phyloP scores from a whole-genome alignment of 306 rosid species.

The Macrotyloma uniflorum region DNA sequence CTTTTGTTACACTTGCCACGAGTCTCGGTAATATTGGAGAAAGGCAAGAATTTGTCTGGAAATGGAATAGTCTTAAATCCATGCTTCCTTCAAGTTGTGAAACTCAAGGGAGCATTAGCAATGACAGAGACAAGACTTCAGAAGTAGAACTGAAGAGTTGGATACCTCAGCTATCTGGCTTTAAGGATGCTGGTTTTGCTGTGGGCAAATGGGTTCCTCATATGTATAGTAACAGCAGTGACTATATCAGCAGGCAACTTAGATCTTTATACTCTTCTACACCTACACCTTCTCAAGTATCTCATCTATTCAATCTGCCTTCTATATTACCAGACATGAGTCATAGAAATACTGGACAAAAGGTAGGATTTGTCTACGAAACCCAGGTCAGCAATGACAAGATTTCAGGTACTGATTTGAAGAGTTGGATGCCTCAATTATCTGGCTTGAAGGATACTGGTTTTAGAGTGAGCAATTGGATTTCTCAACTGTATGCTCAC shows the following conservation, averaged over 20 bases:
- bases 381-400: constrained; percentile 44
- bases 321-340: constrained; percentile 68
- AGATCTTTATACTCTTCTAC: constrained; percentile 6
- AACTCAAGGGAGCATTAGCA: constrained; percentile 39
- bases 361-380: constrained; percentile 50
- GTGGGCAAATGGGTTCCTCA: constrained; percentile 30
- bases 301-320: constrained; percentile 80
- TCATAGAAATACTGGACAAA: constrained; percentile 56
- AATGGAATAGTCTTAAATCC: constrained; percentile 60
- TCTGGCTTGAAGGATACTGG: constrained; percentile 49
- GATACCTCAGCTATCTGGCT: constrained; percentile 47
- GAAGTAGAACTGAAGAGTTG: constrained; percentile 47
- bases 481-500: constrained; percentile 69
- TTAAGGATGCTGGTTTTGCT: constrained; percentile 30
- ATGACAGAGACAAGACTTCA: constrained; percentile 29
- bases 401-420: constrained; percentile 40
- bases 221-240: constrained; percentile 29
- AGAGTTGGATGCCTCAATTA: constrained; percentile 58
- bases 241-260: constrained; percentile 17
- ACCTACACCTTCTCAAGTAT: constrained; percentile 43
- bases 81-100: constrained; percentile 58
- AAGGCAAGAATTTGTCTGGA: constrained; percentile 62
- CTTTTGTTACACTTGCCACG: constrained; percentile 67
- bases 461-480: constrained; percentile 63
- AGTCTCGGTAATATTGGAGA: constrained; percentile 61